Evolutionary conservation across 805 yeast species (phyloP).

Genomic region (Maudiozyma serrabonitensis): DNA sequence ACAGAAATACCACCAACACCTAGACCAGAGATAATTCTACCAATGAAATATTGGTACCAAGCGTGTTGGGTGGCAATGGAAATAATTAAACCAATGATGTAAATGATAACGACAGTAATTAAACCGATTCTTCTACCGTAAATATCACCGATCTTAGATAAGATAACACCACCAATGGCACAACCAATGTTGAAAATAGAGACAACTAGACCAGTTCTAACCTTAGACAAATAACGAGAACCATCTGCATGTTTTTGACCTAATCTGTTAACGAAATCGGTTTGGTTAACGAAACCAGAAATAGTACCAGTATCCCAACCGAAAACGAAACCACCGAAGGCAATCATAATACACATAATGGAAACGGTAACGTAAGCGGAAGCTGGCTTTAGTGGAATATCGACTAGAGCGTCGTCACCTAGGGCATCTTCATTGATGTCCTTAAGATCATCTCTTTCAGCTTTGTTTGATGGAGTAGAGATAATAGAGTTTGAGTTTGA

Average conservation of each 20-base stretch:
- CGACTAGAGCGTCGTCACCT: constrained; percentile 1
- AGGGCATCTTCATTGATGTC: constrained; percentile 5
- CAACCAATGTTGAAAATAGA: constrained; percentile 56
- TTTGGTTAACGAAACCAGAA: constrained; percentile 54
- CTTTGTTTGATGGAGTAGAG: constrained; percentile 22
- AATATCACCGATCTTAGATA: constrained; percentile 10
- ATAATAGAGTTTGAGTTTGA: constrained; percentile 5
- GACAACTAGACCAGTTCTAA: constrained; percentile 47
- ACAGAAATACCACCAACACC: constrained; percentile 70
- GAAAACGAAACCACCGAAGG: constrained; percentile 5
- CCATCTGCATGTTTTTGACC: constrained; percentile 40
- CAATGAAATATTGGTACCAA: constrained; percentile 61
- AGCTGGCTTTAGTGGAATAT: constrained; percentile 8
- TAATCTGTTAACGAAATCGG: constrained; percentile 47
- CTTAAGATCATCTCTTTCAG: constrained; percentile 18
- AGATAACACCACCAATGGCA: constrained; percentile 29
- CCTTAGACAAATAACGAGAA: constrained; percentile 37
- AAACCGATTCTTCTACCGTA: constrained; percentile 59
- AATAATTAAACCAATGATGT: constrained; percentile 56
- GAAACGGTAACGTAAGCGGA: constrained; percentile 3
- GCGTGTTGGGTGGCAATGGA: constrained; percentile 46
- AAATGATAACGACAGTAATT: constrained; percentile 50
- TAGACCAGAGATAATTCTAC: constrained; percentile 59
- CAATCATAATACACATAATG: constrained; percentile 2
- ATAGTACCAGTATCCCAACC: constrained; percentile 80